Conservation (phyloP, 202 grass and related monocot genomes). For the Dendrocalamus latiflorus region DNA sequence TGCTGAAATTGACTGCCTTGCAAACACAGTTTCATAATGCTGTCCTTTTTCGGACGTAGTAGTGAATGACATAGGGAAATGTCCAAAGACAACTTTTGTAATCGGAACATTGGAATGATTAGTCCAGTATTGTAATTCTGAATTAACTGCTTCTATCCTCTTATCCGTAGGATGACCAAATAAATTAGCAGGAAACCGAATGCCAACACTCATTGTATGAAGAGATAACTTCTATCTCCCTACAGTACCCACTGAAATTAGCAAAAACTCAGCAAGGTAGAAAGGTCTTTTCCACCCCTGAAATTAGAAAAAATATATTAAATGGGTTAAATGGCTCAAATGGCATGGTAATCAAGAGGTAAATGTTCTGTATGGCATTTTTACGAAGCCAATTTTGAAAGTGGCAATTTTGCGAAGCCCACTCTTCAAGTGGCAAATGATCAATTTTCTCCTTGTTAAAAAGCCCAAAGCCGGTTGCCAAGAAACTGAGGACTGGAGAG, state of each 20-base stretch:
- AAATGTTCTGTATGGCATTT: too few species aligned
- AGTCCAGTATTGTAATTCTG: conserved; percentile 56
- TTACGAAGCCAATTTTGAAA: too few species aligned
- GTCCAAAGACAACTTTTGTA: conserved; percentile 72
- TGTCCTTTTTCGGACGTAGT: conserved; percentile 43
- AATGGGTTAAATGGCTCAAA: too few species aligned
- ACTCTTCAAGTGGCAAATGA: too few species aligned
- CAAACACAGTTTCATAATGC: conserved; percentile 63
- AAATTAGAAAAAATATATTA: too few species aligned
- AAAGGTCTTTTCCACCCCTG: too few species aligned
- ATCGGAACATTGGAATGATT: conserved; percentile 38
- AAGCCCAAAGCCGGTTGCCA: background rate
- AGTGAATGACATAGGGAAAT: conserved; percentile 88
- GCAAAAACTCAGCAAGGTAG: too few species aligned
- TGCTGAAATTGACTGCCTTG: too few species aligned
- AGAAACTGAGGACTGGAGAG: background rate
- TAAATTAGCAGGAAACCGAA: conserved; percentile 79
- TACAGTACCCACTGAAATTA: too few species aligned
- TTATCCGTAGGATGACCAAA: conserved; percentile 76
- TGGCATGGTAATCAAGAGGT: too few species aligned
- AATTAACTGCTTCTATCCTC: conserved; percentile 55
- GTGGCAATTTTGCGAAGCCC: too few species aligned
- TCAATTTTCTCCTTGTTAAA: too few species aligned
- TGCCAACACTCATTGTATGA: conserved; percentile 70
- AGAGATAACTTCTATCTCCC: conserved; percentile 67